These are phyloP conservation scores for Hysterangium stoloniferum DNA, from an alignment of 768 basidiomycete genomes.

Conservation along the genomic window DNA sequence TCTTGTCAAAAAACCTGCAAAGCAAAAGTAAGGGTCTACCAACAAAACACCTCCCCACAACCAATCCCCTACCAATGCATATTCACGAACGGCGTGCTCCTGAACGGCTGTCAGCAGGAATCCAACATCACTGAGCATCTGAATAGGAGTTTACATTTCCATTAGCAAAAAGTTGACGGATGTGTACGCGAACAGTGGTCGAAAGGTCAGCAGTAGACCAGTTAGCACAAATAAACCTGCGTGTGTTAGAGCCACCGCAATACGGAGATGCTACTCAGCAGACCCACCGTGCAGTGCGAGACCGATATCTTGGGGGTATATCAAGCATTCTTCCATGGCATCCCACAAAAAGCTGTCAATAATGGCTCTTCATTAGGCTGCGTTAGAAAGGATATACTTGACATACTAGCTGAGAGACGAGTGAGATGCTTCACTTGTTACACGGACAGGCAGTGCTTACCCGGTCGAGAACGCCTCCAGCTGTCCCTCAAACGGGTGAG, in stretches of 20 bases:
- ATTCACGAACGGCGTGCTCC: slow-evolving; percentile 82
- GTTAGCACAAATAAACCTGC: slow-evolving; percentile 55
- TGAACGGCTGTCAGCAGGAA: slow-evolving; percentile 19
- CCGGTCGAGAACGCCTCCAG: slow-evolving; percentile 65
- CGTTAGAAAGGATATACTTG: background rate
- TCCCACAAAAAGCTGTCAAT: slow-evolving; percentile 85
- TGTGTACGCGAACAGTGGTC: slow-evolving; percentile 73
- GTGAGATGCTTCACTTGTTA: background rate
- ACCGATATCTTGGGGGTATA: slow-evolving; percentile 63
- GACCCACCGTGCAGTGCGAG: slow-evolving; percentile 68
- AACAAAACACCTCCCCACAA: background rate
- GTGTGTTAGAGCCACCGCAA: slow-evolving; percentile 55
- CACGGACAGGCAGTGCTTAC: slow-evolving; percentile 31
- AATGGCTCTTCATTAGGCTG: too few relatives aligned
- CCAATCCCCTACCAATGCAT: slow-evolving; percentile 61
- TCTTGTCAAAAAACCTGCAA: slow-evolving; percentile 70
- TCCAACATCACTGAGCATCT: background rate
- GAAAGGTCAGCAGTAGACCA: slow-evolving; percentile 8
- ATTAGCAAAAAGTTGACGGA: slow-evolving; percentile 71
- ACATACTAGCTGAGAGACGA: slow-evolving; percentile 5
- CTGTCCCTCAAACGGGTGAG: slow-evolving; percentile 49
- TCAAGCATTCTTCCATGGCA: slow-evolving; percentile 49
- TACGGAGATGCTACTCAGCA: background rate
- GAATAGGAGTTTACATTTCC: slow-evolving; percentile 50
- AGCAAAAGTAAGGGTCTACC: background rate